Percentiles rank a stretch among this genome's conserved stretches.
phyloP scores from a whole-genome alignment of 2,329 filamentous ascomycete species.

The Aspergillus floridensis region DNA sequence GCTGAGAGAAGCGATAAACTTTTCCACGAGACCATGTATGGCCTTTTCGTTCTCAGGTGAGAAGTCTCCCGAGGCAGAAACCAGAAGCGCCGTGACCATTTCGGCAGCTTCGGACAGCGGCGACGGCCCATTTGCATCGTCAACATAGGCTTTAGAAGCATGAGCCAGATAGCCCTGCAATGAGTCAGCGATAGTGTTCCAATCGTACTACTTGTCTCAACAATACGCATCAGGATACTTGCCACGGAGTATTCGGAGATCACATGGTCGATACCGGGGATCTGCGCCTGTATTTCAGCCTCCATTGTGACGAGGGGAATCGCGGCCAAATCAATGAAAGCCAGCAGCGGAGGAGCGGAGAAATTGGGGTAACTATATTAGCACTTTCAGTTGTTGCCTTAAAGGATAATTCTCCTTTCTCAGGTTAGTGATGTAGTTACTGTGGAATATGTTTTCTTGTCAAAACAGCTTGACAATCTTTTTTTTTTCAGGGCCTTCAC shows the following conservation, averaged over 20 bases:
- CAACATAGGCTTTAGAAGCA: slow-evolving; percentile 78
- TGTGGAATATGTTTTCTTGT: neutral
- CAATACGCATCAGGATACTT: slow-evolving; percentile 21
- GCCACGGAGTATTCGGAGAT: slow-evolving; percentile 84
- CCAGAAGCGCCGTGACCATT: slow-evolving; percentile 79
- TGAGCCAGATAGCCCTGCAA: slow-evolving; percentile 79
- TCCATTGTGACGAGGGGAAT: slow-evolving; percentile 64
- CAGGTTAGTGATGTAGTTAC: neutral
- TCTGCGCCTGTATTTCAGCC: slow-evolving; percentile 76
- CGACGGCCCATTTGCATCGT: slow-evolving; percentile 67
- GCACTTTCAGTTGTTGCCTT: neutral
- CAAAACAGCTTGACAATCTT: neutral
- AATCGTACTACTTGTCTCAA: neutral
- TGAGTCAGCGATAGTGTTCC: slow-evolving; percentile 11
- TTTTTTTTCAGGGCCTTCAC: neutral
- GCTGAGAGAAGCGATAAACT: slow-evolving; percentile 81
- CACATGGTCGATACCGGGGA: slow-evolving; percentile 84
- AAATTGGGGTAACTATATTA: neutral
- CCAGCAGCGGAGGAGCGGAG: neutral
- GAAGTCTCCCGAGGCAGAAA: slow-evolving; percentile 87
- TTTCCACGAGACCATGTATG: slow-evolving; percentile 79
- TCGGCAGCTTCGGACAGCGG: slow-evolving; percentile 81
- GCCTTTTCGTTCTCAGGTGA: slow-evolving; percentile 69
- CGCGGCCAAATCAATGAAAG: neutral
- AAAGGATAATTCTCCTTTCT: neutral